These are phyloP conservation scores for Staphylotrichum tortipilum DNA, from an alignment of 495 filamentous ascomycete species.

Conservation along the genomic window DNA sequence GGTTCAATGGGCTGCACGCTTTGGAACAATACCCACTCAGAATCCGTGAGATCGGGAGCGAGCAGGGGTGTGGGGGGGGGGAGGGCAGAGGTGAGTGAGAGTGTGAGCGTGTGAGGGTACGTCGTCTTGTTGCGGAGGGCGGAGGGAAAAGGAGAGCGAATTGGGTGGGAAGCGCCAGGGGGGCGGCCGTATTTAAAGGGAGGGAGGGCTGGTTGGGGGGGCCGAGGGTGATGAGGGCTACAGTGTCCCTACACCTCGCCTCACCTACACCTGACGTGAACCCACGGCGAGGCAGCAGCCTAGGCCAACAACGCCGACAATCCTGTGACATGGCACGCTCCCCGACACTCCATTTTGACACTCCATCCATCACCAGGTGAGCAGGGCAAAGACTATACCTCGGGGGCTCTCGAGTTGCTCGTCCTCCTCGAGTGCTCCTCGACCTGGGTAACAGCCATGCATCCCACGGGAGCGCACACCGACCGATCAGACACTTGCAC, in stretches of 20 bases:
- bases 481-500: no score
- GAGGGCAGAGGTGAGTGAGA: background rate
- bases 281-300: background rate
- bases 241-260: background rate
- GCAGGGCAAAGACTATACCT: no score
- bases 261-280: background rate
- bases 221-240: background rate
- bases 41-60: background rate
- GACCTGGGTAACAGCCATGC: no score
- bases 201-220: background rate
- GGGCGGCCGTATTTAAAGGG: slow-evolving; percentile 10
- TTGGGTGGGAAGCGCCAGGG: slow-evolving; percentile 1
- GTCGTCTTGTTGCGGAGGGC: slow-evolving; percentile 7
- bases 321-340: no score
- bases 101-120: no score
- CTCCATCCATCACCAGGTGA: no score
- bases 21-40: slow-evolving; percentile 10
- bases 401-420: no score
- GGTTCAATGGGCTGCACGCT: no score
- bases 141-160: slow-evolving; percentile 2
- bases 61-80: background rate
- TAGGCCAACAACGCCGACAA: no score
- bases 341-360: no score
- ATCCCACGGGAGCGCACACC: no score
- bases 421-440: no score